Evolutionary conservation across 2,329 filamentous ascomycete species (phyloP).

Genomic region (Neurospora sp.): DNA sequence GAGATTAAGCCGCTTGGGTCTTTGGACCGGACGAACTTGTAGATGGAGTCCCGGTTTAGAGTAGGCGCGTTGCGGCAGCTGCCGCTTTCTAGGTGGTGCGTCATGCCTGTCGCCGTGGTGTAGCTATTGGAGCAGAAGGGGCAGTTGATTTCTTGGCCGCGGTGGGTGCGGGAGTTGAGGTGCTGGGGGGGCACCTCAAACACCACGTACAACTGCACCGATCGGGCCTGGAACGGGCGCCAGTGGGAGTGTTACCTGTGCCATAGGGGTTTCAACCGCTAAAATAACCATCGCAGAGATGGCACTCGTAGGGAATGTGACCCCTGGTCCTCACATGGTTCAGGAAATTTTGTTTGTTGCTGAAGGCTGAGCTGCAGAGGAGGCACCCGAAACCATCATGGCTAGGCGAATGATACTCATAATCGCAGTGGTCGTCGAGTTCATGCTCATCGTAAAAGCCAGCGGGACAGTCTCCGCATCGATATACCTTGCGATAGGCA

Average conservation of each 20-base stretch:
- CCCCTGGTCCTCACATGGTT: not conserved
- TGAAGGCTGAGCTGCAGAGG: not conserved
- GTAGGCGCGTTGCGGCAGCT: conserved; percentile 35
- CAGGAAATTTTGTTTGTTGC: not conserved
- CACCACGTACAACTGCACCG: conserved; percentile 27
- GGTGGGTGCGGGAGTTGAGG: conserved; percentile 41
- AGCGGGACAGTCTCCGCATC: not conserved
- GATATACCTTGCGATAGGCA: not conserved
- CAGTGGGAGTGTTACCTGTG: conserved; percentile 47
- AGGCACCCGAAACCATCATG: not conserved
- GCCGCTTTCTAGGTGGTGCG: conserved; percentile 47
- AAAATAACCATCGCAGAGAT: conserved; percentile 17
- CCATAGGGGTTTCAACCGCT: conserved; percentile 29
- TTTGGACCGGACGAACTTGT: conserved; percentile 30
- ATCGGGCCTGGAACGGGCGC: conserved; percentile 33
- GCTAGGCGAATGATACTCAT: too few species aligned
- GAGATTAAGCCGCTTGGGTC: conserved; percentile 41
- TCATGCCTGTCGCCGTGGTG: conserved; percentile 42
- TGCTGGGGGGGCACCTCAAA: conserved; percentile 34
- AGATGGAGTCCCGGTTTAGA: conserved; percentile 39
- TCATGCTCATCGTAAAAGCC: not conserved
- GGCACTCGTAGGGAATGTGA: not conserved
- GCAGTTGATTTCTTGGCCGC: conserved; percentile 34
- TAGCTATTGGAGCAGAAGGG: conserved; percentile 42
- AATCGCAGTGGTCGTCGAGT: too few species aligned